A percentile compares a stretch with the other conserved stretches of the same genome.
Conservation (phyloP, 2,329 filamentous ascomycete genomes). For the Ophiostoma montium region DNA sequence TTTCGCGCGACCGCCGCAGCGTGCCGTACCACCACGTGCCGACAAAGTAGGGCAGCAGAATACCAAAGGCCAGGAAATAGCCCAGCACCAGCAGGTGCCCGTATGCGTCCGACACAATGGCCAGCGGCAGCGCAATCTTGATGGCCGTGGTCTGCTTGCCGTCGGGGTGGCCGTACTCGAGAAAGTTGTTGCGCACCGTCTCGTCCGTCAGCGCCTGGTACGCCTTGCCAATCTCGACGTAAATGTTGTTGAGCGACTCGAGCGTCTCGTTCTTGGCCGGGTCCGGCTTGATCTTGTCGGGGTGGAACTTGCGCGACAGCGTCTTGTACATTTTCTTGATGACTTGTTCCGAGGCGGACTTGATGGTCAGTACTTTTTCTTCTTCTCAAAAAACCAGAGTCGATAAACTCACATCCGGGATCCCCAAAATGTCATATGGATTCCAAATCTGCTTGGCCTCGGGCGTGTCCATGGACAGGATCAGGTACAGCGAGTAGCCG, state of each 20-base stretch:
- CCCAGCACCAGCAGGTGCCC: slow-evolving; percentile 89
- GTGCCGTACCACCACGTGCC: slow-evolving; percentile 99
- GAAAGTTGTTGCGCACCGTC: slow-evolving; percentile 91
- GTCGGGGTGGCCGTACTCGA: slow-evolving; percentile 90
- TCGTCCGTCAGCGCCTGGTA: slow-evolving; percentile 98
- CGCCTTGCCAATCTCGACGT: slow-evolving; percentile 91
- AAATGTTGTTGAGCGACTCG: slow-evolving; percentile 72
- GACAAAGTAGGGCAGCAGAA: slow-evolving; percentile 82
- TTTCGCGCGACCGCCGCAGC: slow-evolving; percentile 83
- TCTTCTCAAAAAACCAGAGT: no score
- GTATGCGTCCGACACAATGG: slow-evolving; percentile 84
- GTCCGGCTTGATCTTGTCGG: slow-evolving; percentile 82
- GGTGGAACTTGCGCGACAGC: slow-evolving; percentile 75
- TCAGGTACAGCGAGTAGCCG: slow-evolving; percentile 83
- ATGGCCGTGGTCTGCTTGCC: slow-evolving; percentile 98
- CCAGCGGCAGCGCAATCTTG: slow-evolving; percentile 85
- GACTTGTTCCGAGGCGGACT: slow-evolving; percentile 73
- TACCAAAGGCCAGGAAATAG: slow-evolving; percentile 77
- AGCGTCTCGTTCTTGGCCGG: slow-evolving; percentile 75
- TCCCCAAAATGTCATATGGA: slow-evolving; percentile 84
- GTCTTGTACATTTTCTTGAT: slow-evolving; percentile 87
- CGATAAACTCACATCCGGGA: slow-evolving; percentile 49
- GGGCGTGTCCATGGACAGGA: slow-evolving; percentile 59
- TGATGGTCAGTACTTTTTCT: no score
- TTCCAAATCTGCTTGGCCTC: slow-evolving; percentile 70